Evolutionary conservation across 306 rosid species (phyloP).

Genomic region (Lagenaria siceraria): DNA sequence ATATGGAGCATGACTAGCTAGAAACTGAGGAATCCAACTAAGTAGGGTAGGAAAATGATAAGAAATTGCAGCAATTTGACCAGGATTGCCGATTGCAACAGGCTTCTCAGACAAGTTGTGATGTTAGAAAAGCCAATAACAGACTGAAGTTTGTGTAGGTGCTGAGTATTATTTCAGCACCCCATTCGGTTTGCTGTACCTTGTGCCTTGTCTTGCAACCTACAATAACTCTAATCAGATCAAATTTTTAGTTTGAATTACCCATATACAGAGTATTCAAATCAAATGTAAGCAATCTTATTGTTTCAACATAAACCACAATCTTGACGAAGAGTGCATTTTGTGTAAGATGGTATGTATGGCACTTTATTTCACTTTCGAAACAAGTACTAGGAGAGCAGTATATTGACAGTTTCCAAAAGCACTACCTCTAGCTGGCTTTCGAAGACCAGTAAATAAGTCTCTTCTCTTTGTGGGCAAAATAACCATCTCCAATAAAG

Average conservation of each 20-base stretch:
- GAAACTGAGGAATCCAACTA: background rate
- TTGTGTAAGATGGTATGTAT: background rate
- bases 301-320: background rate
- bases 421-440: constrained; percentile 79
- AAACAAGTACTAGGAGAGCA: background rate
- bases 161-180: background rate
- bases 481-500: constrained; percentile 96
- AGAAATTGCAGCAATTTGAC: background rate
- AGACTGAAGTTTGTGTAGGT: background rate
- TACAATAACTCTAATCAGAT: background rate
- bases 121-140: background rate
- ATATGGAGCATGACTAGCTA: background rate
- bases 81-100: background rate
- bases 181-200: background rate
- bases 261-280: background rate
- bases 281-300: background rate
- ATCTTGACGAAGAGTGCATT: background rate
- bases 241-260: background rate
- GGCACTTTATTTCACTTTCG: background rate
- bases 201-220: background rate
- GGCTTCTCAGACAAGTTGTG: background rate
- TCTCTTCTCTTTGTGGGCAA: constrained; percentile 93
- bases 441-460: constrained; percentile 89
- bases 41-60: background rate
- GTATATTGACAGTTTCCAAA: background rate